Evolutionary conservation across 1,139 yeast species (phyloP).

Genomic region (Debaryomyces coudertii): DNA sequence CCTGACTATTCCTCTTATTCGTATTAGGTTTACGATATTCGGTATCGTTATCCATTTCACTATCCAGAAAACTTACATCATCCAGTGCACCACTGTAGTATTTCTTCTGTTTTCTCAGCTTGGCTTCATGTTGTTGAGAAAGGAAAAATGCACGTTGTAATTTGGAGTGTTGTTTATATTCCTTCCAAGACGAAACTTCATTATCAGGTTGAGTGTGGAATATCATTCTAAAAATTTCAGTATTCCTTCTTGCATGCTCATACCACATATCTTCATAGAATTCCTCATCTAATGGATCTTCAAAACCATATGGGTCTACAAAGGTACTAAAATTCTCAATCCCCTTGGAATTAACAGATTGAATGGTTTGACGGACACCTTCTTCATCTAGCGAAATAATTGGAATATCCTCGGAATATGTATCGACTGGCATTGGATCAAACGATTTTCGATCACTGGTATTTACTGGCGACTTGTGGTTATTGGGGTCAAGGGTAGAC

Average conservation of each 20-base stretch:
- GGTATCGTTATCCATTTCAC: slow-evolving; percentile 17
- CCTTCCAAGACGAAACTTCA: slow-evolving; percentile 83
- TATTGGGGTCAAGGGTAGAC: slow-evolving; percentile 9
- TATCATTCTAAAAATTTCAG: slow-evolving; percentile 76
- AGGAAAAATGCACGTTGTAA: slow-evolving; percentile 57
- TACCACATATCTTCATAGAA: slow-evolving; percentile 91
- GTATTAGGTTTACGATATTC: slow-evolving; percentile 14
- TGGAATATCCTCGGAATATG: slow-evolving; percentile 40
- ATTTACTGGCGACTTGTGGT: neutral
- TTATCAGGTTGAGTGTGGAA: slow-evolving; percentile 97
- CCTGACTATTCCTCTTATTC: slow-evolving; percentile 25
- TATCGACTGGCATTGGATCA: slow-evolving; percentile 6
- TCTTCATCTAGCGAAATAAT: slow-evolving; percentile 51
- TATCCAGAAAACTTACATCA: slow-evolving; percentile 20
- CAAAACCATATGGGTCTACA: slow-evolving; percentile 85
- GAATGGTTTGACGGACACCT: slow-evolving; percentile 48
- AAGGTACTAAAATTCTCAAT: slow-evolving; percentile 45
- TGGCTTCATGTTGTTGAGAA: slow-evolving; percentile 50
- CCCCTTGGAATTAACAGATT: slow-evolving; percentile 36
- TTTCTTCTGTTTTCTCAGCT: slow-evolving; percentile 26
- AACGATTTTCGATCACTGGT: slow-evolving; percentile 5
- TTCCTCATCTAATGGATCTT: slow-evolving; percentile 77
- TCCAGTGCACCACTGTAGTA: slow-evolving; percentile 18
- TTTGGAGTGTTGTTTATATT: slow-evolving; percentile 71
- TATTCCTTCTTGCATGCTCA: slow-evolving; percentile 81